Base-by-base conservation (phyloP, 2,329 filamentous ascomycete genomes). In the Albophoma yamanashiensis region DNA sequence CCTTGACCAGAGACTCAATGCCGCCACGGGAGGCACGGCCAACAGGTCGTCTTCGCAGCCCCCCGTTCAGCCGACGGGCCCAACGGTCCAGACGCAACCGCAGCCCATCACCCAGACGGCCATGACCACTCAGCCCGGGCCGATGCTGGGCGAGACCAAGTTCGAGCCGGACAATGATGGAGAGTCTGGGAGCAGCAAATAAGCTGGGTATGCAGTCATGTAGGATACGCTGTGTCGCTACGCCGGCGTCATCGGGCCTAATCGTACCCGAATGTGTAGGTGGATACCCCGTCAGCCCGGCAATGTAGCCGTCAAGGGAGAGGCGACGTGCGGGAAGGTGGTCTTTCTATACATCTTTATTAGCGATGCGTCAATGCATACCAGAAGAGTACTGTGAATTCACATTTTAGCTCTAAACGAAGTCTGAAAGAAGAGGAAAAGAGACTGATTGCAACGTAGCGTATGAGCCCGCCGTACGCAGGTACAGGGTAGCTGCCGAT, bases 1-100 rank as follows among this genome's bases (percentile, higher is more conserved):
- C 4, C 77, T 99, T 59, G 94, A 99, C 73, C 92, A 97, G 76
- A 83, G 94, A 64, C 78, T 99, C 58, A 89, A 94, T 73, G 89
- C 91, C n/a, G 91, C 92, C 4, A 88, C 89, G 20, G 79, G 79
- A 40, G 81, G 74, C 61, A 75, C 81, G 27, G 55, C 59, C 56
- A 25, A 40, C 61, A 52, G 65, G 62, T 42, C 60, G 61, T 58
- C 76, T 62, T 65, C 74, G 64, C 63, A 71, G 25, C 65, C 73
- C 5, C 71, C 76, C 11, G 69, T 69, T 20, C 71, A 75, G 52
- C 73, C 79, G 2, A 78, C 76, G 1, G 82, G 82, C 12, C 81
- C 83, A 11, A 81, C 81, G 4, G 78, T 86, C 31, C 80, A 84
- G 63, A 80, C 76, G 50, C 85, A 82, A 71, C 84, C 78, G 52